Evolutionary conservation across 2,329 filamentous ascomycete genomes (phyloP), one percentile per base, ranked within the genome.

Genomic region (Dactylellina drechsleri): DNA sequence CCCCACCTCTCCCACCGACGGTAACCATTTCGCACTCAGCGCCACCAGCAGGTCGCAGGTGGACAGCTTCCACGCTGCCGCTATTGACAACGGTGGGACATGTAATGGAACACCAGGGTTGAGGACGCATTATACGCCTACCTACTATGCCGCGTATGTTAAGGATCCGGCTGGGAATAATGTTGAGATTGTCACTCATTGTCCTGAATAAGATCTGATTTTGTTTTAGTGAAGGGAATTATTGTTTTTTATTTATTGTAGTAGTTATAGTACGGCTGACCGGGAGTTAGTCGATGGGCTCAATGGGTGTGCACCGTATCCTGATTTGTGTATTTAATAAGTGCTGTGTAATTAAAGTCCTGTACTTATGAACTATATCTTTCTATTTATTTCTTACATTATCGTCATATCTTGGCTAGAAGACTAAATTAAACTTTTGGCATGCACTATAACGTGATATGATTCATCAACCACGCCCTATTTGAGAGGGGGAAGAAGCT

Each of bases 301-400:
- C 20, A n/a, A 4, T 50, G 18, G 47, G 15, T 16, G 4, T 16
- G 3, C 47, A 50, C 8, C 41, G 40, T 45, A n/a, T 61, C 8
- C n/a, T n/a, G n/a, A 23, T 40, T 41, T 54, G 15, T 60, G n/a
- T 54, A 28, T 61, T 52, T 59, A 53, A 43, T 62, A 64, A 50
- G 70, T 56, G 40, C 57, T 58, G 70, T 62, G 62, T 67, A 66
- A 74, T 74, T 74, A 56, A 74, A 74, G 70, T 74, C 57, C 70
- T 74, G 62, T 52, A 62, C 56, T 56, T 66, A 58, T 18, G 5
- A 56, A 47, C 40, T 2, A 8, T 28, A 15, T 58, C 31, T 4
- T 28, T 7, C 26, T 28, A 4, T 28, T 4, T 28, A 4, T 28
- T 28, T 7, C 7, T 28, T 28, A 28, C 7, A 28, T 28, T n/a